A percentile compares a stretch with the other conserved stretches of the same genome.
Conservation (phyloP, 805 yeast species). For the Kockiozyma suomiensis region DNA sequence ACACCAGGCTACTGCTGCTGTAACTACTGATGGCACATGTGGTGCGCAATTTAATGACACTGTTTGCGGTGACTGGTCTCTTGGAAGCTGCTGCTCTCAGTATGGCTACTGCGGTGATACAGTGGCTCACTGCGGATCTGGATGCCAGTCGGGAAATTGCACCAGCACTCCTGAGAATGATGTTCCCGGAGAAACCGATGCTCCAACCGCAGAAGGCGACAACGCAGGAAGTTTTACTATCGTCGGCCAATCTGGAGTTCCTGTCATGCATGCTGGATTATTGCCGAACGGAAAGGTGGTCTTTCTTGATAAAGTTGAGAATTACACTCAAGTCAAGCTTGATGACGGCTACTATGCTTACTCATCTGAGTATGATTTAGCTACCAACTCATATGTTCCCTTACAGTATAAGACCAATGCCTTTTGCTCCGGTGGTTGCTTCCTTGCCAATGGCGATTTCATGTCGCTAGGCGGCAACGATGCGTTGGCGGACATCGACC, state of each 20-base stretch:
- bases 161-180: not conserved
- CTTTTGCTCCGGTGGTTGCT: slow-evolving; percentile 31
- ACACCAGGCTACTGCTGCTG: slow-evolving; percentile 17
- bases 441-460: slow-evolving; percentile 27
- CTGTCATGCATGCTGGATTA: slow-evolving; percentile 32
- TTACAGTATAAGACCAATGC: slow-evolving; percentile 30
- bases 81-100: slow-evolving; percentile 29
- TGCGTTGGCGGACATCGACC: slow-evolving; percentile 21
- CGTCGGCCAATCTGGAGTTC: slow-evolving; percentile 30
- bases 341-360: slow-evolving; percentile 28
- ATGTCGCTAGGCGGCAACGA: slow-evolving; percentile 29
- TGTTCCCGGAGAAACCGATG: slow-evolving; percentile 20
- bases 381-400: slow-evolving; percentile 19
- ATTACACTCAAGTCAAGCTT: slow-evolving; percentile 27
- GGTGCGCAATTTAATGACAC: slow-evolving; percentile 20
- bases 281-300: slow-evolving; percentile 31
- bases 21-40: slow-evolving; percentile 32
- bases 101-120: slow-evolving; percentile 32
- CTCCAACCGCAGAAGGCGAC: slow-evolving; percentile 21
- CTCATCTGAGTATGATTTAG: slow-evolving; percentile 26
- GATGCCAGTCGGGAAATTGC: slow-evolving; percentile 32
- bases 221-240: slow-evolving; percentile 27
- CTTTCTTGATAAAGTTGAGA: slow-evolving; percentile 30
- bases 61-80: slow-evolving; percentile 28
- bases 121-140: slow-evolving; percentile 28